Conservation (phyloP, 768 basidiomycete species). For the Amanita subjunquillea region DNA sequence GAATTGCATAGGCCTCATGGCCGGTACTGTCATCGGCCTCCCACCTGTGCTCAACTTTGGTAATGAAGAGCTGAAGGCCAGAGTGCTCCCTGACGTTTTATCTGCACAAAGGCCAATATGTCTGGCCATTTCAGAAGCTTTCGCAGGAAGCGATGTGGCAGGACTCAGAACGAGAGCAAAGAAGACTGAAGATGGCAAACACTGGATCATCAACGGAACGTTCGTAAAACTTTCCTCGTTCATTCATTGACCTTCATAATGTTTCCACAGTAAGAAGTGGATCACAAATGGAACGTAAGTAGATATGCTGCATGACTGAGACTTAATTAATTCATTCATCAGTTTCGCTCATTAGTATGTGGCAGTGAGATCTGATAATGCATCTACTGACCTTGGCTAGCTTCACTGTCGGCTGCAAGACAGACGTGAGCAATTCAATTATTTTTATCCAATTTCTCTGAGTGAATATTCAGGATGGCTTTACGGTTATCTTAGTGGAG, state of each 20-base stretch:
- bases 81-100: slow-evolving; percentile 55
- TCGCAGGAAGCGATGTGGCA: slow-evolving; percentile 75
- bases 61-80: slow-evolving; percentile 39
- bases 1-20: slow-evolving; percentile 35
- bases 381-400: slow-evolving; percentile 12
- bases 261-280: slow-evolving; percentile 59
- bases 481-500: slow-evolving; percentile 83
- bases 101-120: slow-evolving; percentile 71
- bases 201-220: slow-evolving; percentile 71
- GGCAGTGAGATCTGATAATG: neutral
- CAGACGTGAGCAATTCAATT: slow-evolving; percentile 26
- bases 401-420: slow-evolving; percentile 63
- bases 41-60: slow-evolving; percentile 84
- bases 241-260: slow-evolving; percentile 1
- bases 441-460: neutral
- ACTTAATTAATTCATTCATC: neutral
- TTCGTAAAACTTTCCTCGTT: slow-evolving; percentile 12
- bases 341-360: slow-evolving; percentile 36
- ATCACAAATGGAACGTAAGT: slow-evolving; percentile 65
- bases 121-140: slow-evolving; percentile 83
- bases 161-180: slow-evolving; percentile 66
- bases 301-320: neutral
- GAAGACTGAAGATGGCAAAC: slow-evolving; percentile 70
- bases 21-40: slow-evolving; percentile 73
- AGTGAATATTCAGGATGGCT: slow-evolving; percentile 32